Evolutionary conservation across 805 yeast genomes (phyloP), one percentile per base, ranked within the genome.

Genomic region (Teunomyces tritomae): DNA sequence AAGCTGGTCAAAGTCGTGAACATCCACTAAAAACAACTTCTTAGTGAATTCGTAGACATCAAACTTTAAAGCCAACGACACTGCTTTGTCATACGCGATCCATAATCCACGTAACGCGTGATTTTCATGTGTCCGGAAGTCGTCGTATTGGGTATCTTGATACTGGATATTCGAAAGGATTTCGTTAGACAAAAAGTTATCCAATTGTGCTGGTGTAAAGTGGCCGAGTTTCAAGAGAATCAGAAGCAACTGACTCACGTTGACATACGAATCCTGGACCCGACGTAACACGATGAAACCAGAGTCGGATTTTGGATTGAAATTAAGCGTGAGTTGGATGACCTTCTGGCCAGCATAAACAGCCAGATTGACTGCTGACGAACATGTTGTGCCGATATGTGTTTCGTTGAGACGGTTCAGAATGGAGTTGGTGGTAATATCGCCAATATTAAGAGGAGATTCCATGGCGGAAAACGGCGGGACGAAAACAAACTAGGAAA

Each of bases 41-140:
- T 71, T 71, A 26, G 63, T 57, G 39, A 70, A 49, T 44, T 65
- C 68, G 55, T 73, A 73, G 32, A 72, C 55, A 53, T 71, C 76
- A 48, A 72, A 70, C 44, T 65, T 65, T 24, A 64, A 55, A 9
- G 75, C 70, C n/a, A 73, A 49, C 16, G 56, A 47, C 13, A 73
- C 73, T 2, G 77, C 76, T 54, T 65, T 69, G 48, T 72, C 78
- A 57, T 70, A 73, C 10, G 77, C 68, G 20, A 73, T 61, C 78
- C 78, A 73, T 16, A 71, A 45, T 0, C 78, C 78, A 28, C 63
- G 55, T 29, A 72, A 49, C 34, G 51, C 53, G 3, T 50, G 28
- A 47, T 64, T 62, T 16, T 60, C 64, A 50, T 64, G 65, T n/a
- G 53, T 44, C 4, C 66, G 52, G 30, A 56, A 62, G 57, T 73